phyloP scores from a whole-genome alignment of 1,139 yeast genomes.

The Hyphopichia pseudoburtonii region DNA sequence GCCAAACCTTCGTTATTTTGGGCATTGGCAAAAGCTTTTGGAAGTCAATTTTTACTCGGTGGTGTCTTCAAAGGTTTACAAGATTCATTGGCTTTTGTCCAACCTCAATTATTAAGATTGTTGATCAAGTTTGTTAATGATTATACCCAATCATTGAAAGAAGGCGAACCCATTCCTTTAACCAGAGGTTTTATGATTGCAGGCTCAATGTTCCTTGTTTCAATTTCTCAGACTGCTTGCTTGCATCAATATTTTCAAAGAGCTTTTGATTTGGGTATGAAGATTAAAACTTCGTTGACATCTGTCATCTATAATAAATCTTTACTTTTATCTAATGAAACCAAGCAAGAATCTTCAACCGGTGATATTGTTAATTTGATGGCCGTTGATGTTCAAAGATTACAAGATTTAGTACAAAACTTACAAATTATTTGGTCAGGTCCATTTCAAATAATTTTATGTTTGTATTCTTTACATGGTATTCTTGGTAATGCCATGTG shows the following conservation, averaged over 20 bases:
- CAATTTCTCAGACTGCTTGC: slow-evolving; percentile 78
- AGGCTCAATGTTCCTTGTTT: slow-evolving; percentile 76
- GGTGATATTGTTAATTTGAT: slow-evolving; percentile 96
- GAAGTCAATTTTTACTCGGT: slow-evolving; percentile 64
- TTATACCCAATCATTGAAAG: slow-evolving; percentile 47
- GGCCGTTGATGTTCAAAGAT: slow-evolving; percentile 95
- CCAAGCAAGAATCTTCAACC: slow-evolving; percentile 76
- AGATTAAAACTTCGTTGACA: slow-evolving; percentile 76
- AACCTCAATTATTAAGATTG: slow-evolving; percentile 79
- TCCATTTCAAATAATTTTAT: slow-evolving; percentile 85
- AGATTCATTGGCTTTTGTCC: slow-evolving; percentile 80
- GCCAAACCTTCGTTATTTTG: slow-evolving; percentile 61
- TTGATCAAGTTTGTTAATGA: slow-evolving; percentile 83
- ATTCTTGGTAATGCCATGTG: slow-evolving; percentile 91
- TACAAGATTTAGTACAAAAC: slow-evolving; percentile 86
- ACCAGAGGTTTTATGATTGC: slow-evolving; percentile 85
- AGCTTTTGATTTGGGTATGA: slow-evolving; percentile 88
- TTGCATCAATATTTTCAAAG: slow-evolving; percentile 93
- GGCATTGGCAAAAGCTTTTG: slow-evolving; percentile 70
- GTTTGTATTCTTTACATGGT: slow-evolving; percentile 73
- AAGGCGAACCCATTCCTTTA: slow-evolving; percentile 53
- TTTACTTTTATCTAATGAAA: slow-evolving; percentile 77
- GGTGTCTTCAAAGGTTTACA: slow-evolving; percentile 77
- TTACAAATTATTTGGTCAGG: slow-evolving; percentile 94
- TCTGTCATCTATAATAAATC: slow-evolving; percentile 81